Evolutionary conservation across 768 basidiomycete species (phyloP).

Genomic region (Trametopsis cervina): DNA sequence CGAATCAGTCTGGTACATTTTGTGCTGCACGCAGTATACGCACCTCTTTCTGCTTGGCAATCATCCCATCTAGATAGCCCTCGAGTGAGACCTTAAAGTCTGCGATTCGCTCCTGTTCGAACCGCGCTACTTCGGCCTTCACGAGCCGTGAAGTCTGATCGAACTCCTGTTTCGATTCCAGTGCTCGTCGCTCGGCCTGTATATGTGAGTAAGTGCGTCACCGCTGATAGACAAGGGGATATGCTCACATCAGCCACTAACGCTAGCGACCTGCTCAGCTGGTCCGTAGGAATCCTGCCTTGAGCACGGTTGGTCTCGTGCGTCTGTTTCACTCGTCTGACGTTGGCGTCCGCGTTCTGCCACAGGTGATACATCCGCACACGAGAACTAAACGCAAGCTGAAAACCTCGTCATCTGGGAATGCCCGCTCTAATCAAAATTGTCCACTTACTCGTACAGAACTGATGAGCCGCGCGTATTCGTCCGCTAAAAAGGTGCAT

Average conservation of each 20-base stretch:
- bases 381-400: constrained; percentile 87
- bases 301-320: constrained; percentile 82
- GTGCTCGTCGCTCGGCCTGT: constrained; percentile 78
- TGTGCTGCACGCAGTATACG: not conserved
- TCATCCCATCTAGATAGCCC: constrained; percentile 82
- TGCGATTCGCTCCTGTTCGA: constrained; percentile 88
- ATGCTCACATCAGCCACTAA: constrained; percentile 70
- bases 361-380: constrained; percentile 76
- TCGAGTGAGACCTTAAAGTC: constrained; percentile 87
- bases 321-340: constrained; percentile 59
- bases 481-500: constrained; percentile 61
- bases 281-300: constrained; percentile 64
- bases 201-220: not conserved
- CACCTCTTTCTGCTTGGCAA: constrained; percentile 60
- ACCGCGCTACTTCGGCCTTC: constrained; percentile 83
- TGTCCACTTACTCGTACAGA: constrained; percentile 68
- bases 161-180: constrained; percentile 83
- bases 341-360: constrained; percentile 75
- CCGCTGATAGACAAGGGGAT: not conserved
- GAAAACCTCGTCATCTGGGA: not conserved
- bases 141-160: constrained; percentile 83
- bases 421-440: not conserved
- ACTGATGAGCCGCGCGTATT: constrained; percentile 87
- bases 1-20: not conserved
- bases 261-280: constrained; percentile 64